Base-by-base conservation (phyloP, 2,329 filamentous ascomycete species). In the Sporothrix protearum region DNA sequence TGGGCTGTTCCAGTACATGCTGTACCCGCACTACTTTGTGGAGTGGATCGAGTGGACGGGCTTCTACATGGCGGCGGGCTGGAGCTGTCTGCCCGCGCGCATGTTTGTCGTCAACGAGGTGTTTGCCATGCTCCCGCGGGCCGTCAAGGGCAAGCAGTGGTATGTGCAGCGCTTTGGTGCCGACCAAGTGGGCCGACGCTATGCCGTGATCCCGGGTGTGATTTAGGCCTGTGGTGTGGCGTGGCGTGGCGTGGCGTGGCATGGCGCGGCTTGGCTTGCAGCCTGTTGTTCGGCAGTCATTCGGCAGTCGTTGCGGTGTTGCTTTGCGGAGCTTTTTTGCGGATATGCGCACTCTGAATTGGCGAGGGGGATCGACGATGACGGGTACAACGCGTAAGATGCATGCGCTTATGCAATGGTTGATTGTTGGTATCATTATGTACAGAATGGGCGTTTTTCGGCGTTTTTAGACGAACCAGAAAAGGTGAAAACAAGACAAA, bases 21-120 rank as follows among this genome's bases (percentile, higher is more conserved):
- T 98, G 72, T 97, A 91, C 80, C 94, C 96, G 75, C 96, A 99
- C 80, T 99, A 97, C 80, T 85, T 97, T n/a, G 92, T 91, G 78
- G 96, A 99, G 82, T 99, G 96, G 96, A 80, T 97, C 69, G 96
- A 99, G 84, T 99, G 96, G 96, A 80, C 87, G 3, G 96, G 96
- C 0, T 99, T 94, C 80, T 94, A 91, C 84, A 87, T 97, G 80
- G 87, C 92, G 76, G 87, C 90, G 71, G 89, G 89, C 0, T 87
- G 84, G 82, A 81, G 82, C 4, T 93, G 90, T 78, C 82, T 88
- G 64, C 95, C 96, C 0, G 95, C 93, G 30, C 84, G 94, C 77
- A 87, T 87, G 68, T 98, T 98, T 78, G 77, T 97, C 59, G 75
- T 97, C 64, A 98, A 97, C 79, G 94, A 97, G 82, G 82, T 99